Percentiles rank a stretch among this genome's conserved stretches.
Evolutionary conservation across 805 yeast species (phyloP).

Genomic region (Cyberlindnera lachancei): DNA sequence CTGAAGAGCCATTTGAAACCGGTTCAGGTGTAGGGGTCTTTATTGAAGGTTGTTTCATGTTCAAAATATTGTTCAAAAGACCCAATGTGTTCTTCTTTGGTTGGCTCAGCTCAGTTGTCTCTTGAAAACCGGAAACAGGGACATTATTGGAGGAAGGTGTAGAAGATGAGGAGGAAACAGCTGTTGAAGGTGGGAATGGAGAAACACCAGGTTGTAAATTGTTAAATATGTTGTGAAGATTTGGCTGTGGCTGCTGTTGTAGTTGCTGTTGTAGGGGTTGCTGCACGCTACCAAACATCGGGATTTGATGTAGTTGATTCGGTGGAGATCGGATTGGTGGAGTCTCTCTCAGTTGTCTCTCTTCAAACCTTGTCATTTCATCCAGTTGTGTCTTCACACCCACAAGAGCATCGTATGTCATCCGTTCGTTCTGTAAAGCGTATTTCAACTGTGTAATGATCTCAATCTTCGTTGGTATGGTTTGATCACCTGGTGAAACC

Average conservation of each 20-base stretch:
- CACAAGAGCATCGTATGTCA: conserved; percentile 25
- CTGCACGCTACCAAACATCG: too few relatives aligned
- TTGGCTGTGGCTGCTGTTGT: conserved; percentile 11
- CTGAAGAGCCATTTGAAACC: too few relatives aligned
- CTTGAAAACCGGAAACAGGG: too few relatives aligned
- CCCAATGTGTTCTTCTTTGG: conserved; percentile 1
- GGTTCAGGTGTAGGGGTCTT: conserved; percentile 5
- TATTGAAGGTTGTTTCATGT: conserved; percentile 8
- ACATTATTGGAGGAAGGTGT: not conserved
- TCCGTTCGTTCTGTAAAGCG: conserved; percentile 26
- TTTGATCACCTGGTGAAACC: conserved; percentile 25
- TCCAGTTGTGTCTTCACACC: conserved; percentile 32
- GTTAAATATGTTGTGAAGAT: conserved; percentile 3
- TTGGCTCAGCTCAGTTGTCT: too few relatives aligned
- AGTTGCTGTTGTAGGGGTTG: too few relatives aligned
- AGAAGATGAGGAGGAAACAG: not conserved
- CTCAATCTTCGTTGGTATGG: conserved; percentile 23
- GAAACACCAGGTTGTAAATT: not conserved
- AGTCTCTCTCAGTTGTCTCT: conserved; percentile 24
- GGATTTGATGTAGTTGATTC: too few relatives aligned
- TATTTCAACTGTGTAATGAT: conserved; percentile 28
- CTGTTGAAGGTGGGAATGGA: too few relatives aligned
- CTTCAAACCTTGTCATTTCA: conserved; percentile 29
- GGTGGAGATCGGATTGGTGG: conserved; percentile 17
- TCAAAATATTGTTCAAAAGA: conserved; percentile 13